Conservation (phyloP, 495 filamentous ascomycete species). For the Astrothelium subdiscretum region DNA sequence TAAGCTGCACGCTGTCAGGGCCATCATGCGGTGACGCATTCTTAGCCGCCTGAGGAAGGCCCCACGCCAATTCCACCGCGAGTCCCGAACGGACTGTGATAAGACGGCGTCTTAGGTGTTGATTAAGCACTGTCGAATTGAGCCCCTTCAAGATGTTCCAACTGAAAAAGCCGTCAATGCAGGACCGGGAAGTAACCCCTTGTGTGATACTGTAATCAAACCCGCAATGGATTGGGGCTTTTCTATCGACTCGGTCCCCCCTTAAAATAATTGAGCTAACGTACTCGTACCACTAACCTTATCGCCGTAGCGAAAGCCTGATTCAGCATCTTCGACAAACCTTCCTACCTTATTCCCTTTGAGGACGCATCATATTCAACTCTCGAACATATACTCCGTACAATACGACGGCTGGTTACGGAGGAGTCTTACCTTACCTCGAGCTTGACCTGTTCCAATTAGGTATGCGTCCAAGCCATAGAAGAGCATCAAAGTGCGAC, state of each 20-base stretch:
- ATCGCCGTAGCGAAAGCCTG: neutral
- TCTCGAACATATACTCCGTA: neutral
- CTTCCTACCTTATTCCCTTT: neutral
- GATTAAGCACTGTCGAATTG: neutral
- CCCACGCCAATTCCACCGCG: neutral
- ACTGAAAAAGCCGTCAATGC: neutral
- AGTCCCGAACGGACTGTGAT: no score
- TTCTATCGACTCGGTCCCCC: neutral
- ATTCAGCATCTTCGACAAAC: neutral
- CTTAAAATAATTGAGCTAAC: neutral
- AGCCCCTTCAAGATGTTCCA: neutral
- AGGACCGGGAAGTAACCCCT: neutral
- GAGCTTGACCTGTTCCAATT: neutral
- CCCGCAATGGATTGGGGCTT: neutral
- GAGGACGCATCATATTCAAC: neutral
- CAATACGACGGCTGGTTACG: no score
- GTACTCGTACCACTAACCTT: neutral
- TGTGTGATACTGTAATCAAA: conserved; percentile 1
- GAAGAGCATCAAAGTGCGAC: neutral
- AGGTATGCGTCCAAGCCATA: neutral
- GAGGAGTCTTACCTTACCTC: neutral
- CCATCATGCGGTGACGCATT: neutral
- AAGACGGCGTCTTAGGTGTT: neutral
- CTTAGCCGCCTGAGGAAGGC: neutral
- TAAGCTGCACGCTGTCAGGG: neutral